phyloP scores from a whole-genome alignment of 2,329 filamentous ascomycete genomes.

The Phyllosticta citriasiana region DNA sequence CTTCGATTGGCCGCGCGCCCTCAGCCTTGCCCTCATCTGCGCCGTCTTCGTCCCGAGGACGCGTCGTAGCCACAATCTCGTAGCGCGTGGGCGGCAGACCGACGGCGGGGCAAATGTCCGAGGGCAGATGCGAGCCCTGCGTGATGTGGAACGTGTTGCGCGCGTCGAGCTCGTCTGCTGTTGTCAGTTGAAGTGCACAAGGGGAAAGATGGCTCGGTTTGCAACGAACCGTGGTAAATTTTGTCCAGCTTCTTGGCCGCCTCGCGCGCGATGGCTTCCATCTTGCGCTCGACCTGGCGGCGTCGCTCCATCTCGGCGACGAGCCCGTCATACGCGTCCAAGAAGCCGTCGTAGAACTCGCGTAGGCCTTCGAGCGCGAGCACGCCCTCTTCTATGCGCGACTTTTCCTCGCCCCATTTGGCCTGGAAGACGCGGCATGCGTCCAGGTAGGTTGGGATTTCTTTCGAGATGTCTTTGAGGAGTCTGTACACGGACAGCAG shows the following conservation, averaged over 20 bases:
- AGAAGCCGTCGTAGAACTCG: constrained; percentile 80
- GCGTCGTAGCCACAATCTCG: constrained; percentile 20
- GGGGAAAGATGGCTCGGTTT: not conserved
- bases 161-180: constrained; percentile 52
- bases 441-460: constrained; percentile 55
- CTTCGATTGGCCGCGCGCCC: not conserved
- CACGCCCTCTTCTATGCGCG: constrained; percentile 55
- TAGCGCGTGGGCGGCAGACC: constrained; percentile 30
- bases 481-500: constrained; percentile 21
- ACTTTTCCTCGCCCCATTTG: constrained; percentile 65
- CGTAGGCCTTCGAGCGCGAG: constrained; percentile 67
- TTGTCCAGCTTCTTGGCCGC: constrained; percentile 67
- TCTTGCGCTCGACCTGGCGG: constrained; percentile 60
- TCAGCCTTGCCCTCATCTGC: constrained; percentile 12
- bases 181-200: not conserved
- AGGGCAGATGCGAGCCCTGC: constrained; percentile 76
- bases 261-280: constrained; percentile 64
- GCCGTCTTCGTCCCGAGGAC: constrained; percentile 9
- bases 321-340: constrained; percentile 72
- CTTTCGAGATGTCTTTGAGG: constrained; percentile 57
- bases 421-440: constrained; percentile 54
- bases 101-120: constrained; percentile 77
- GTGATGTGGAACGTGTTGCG: constrained; percentile 71
- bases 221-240: constrained; percentile 46
- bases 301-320: constrained; percentile 76